A percentile compares a stretch with the other conserved stretches of the same genome.
Conservation (phyloP, 179 eudicot genomes). For the Vitellaria paradoxa region DNA sequence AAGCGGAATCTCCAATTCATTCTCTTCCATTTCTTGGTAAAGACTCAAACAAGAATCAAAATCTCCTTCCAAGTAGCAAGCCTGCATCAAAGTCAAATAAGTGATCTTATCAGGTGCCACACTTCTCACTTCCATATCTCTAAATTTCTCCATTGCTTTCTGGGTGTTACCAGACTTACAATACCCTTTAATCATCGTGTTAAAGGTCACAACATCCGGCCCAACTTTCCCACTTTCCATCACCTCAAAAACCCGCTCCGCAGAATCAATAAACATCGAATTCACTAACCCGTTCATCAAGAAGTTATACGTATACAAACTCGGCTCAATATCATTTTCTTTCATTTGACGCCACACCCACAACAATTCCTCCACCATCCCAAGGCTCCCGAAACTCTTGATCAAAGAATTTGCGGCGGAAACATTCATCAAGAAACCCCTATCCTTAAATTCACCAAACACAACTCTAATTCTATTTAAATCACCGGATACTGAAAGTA, state of each 20-base stretch:
- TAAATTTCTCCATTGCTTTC: slow-evolving; percentile 67
- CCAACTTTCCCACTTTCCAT: slow-evolving; percentile 68
- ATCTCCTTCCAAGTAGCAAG: slow-evolving; percentile 64
- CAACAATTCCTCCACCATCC: slow-evolving; percentile 90
- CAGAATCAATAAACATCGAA: slow-evolving; percentile 68
- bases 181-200: slow-evolving; percentile 90
- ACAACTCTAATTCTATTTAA: slow-evolving; percentile 49
- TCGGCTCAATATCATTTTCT: slow-evolving; percentile 74
- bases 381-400: slow-evolving; percentile 72
- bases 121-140: slow-evolving; percentile 63
- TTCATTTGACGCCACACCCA: slow-evolving; percentile 92
- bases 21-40: slow-evolving; percentile 82
- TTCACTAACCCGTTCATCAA: slow-evolving; percentile 86
- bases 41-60: slow-evolving; percentile 65
- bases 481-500: slow-evolving; percentile 45
- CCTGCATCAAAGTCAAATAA: slow-evolving; percentile 78
- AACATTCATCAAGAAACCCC: slow-evolving; percentile 48
- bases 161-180: slow-evolving; percentile 66
- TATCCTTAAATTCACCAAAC: slow-evolving; percentile 47
- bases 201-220: slow-evolving; percentile 82
- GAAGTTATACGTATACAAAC: slow-evolving; percentile 71
- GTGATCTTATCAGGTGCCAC: slow-evolving; percentile 81
- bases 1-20: slow-evolving; percentile 62
- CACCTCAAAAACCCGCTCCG: slow-evolving; percentile 89
- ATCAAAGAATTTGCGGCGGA: slow-evolving; percentile 69